Percentiles rank a stretch among this genome's conserved stretches.
These are phyloP conservation scores for Neonectria sp. DNA, from an alignment of 2,329 filamentous ascomycete genomes.

Conservation along the genomic window DNA sequence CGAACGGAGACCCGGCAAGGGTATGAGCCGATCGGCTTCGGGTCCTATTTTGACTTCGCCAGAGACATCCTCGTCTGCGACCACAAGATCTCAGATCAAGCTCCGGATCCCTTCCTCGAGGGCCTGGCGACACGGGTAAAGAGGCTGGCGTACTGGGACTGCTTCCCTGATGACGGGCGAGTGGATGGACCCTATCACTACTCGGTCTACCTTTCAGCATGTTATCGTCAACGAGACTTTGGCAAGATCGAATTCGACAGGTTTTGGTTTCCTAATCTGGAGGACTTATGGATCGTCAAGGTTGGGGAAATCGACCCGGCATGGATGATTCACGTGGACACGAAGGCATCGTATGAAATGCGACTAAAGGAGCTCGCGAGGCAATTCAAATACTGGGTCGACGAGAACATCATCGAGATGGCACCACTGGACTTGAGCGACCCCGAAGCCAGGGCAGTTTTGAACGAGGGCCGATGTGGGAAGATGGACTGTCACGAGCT, in stretches of 20 bases:
- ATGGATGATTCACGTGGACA: constrained; percentile 55
- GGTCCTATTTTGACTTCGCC: constrained; percentile 56
- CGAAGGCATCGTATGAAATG: constrained; percentile 47
- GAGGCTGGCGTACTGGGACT: constrained; percentile 58
- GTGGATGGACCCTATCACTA: constrained; percentile 53
- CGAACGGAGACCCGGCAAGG: constrained; percentile 53
- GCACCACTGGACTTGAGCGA: constrained; percentile 53
- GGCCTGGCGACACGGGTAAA: constrained; percentile 52
- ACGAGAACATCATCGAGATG: constrained; percentile 57
- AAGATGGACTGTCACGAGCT: constrained; percentile 53
- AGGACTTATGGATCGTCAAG: constrained; percentile 58
- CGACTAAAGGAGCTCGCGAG: constrained; percentile 53
- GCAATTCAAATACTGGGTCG: constrained; percentile 57
- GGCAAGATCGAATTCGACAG: constrained; percentile 55
- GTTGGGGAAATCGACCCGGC: constrained; percentile 55
- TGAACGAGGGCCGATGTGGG: constrained; percentile 54
- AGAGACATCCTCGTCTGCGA: constrained; percentile 58
- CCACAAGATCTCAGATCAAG: constrained; percentile 53
- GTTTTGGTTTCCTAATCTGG: constrained; percentile 57
- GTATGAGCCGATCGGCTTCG: constrained; percentile 53
- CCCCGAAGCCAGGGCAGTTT: constrained; percentile 51
- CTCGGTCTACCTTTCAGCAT: constrained; percentile 53
- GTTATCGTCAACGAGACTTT: constrained; percentile 50
- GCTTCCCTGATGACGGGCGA: constrained; percentile 56
- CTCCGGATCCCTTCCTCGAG: constrained; percentile 51